These are phyloP conservation scores for Cymbidium sinense DNA, from an alignment of 106 monocot species.

Conservation along the genomic window DNA sequence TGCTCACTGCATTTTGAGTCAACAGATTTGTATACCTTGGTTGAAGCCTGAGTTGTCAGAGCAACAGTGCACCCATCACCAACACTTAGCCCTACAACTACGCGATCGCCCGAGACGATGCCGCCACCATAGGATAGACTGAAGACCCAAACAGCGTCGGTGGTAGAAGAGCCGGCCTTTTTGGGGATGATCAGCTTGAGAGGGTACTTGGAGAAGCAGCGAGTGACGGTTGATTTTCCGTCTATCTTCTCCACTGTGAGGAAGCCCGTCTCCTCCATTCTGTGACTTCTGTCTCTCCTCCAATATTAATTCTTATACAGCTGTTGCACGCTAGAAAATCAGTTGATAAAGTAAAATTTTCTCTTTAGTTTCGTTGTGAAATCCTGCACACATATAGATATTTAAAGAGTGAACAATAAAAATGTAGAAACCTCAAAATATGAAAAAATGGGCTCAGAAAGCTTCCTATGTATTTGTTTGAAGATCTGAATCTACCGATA, in stretches of 20 bases:
- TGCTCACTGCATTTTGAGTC: conserved; percentile 74
- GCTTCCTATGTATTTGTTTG: too few relatives aligned
- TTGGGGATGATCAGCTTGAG: conserved; percentile 86
- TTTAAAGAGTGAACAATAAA: too few relatives aligned
- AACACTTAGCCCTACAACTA: background rate
- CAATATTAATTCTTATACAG: too few relatives aligned
- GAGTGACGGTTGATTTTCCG: conserved; percentile 69
- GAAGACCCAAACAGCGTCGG: conserved; percentile 86
- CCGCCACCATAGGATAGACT: conserved; percentile 94
- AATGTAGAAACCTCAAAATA: too few relatives aligned
- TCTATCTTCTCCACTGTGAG: conserved; percentile 61
- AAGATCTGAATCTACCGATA: too few relatives aligned
- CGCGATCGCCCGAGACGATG: conserved; percentile 97
- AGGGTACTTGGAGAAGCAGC: conserved; percentile 93
- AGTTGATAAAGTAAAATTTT: too few relatives aligned
- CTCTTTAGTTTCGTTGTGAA: too few relatives aligned
- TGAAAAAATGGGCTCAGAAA: too few relatives aligned
- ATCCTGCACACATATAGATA: too few relatives aligned
- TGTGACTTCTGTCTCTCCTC: too few relatives aligned
- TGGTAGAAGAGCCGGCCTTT: conserved; percentile 62
- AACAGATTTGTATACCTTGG: conserved; percentile 95
- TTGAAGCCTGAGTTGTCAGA: conserved; percentile 91
- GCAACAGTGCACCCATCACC: conserved; percentile 64
- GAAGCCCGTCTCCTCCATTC: conserved; percentile 36
- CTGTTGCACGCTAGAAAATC: too few relatives aligned